Percentiles rank a stretch among this genome's conserved stretches.
Evolutionary conservation across 2,329 filamentous ascomycete species (phyloP).

Genomic region (Fusarium chuoi): DNA sequence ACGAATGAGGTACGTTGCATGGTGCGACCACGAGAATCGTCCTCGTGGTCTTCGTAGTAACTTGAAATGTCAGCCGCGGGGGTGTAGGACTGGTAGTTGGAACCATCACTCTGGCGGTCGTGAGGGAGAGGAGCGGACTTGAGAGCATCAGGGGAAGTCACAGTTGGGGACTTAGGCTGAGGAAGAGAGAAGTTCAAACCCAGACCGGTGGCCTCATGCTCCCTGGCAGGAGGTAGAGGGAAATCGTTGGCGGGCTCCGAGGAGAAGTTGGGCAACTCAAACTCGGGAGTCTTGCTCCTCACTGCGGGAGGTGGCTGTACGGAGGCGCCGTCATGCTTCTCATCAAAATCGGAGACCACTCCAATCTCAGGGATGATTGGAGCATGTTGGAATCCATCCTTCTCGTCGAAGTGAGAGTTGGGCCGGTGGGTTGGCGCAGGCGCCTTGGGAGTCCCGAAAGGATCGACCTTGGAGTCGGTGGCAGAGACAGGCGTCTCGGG

Average conservation of each 20-base stretch:
- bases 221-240: slow-evolving; percentile 41
- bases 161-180: slow-evolving; percentile 42
- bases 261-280: slow-evolving; percentile 35
- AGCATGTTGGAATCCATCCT: slow-evolving; percentile 46
- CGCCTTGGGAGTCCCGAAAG: slow-evolving; percentile 50
- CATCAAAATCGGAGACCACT: slow-evolving; percentile 47
- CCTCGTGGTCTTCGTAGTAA: slow-evolving; percentile 49
- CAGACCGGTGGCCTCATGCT: slow-evolving; percentile 46
- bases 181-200: slow-evolving; percentile 52
- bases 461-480: slow-evolving; percentile 48
- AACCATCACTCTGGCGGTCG: slow-evolving; percentile 32
- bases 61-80: slow-evolving; percentile 47
- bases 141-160: slow-evolving; percentile 30
- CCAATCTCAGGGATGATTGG: slow-evolving; percentile 54
- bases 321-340: slow-evolving; percentile 42
- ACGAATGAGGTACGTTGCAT: slow-evolving; percentile 44
- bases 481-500: slow-evolving; percentile 53
- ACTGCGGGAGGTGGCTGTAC: slow-evolving; percentile 47
- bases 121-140: slow-evolving; percentile 36
- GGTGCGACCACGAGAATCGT: slow-evolving; percentile 50
- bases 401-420: slow-evolving; percentile 37
- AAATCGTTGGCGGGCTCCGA: slow-evolving; percentile 35
- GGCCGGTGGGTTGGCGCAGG: slow-evolving; percentile 45
- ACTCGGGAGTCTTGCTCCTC: slow-evolving; percentile 45
- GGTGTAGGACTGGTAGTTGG: slow-evolving; percentile 40